Percentiles rank a stretch among this genome's conserved stretches.
phyloP scores from a whole-genome alignment of 1,284 basidiomycete species.

The Rhodofomes roseus region DNA sequence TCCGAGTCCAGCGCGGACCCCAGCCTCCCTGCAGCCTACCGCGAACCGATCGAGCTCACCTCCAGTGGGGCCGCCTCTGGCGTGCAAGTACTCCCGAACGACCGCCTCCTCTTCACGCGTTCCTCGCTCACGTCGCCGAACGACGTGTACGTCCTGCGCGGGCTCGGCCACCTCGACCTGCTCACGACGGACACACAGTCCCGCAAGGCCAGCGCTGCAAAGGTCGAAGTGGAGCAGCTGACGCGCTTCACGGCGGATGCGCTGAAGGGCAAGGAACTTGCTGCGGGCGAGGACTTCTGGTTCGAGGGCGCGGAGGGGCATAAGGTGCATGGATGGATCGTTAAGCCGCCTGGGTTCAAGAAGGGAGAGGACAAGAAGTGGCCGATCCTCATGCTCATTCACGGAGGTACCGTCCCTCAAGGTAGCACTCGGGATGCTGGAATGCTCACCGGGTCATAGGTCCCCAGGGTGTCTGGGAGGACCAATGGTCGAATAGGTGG shows the following conservation, averaged over 20 bases:
- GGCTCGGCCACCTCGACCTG: constrained; percentile 31
- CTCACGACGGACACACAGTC: background rate
- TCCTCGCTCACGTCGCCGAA: constrained; percentile 73
- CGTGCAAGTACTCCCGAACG: constrained; percentile 55
- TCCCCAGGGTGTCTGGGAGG: constrained; percentile 79
- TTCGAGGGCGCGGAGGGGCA: constrained; percentile 76
- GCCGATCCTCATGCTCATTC: constrained; percentile 72
- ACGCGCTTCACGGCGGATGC: constrained; percentile 57
- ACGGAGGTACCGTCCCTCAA: constrained; percentile 48
- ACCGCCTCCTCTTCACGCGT: constrained; percentile 61
- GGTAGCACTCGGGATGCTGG: background rate
- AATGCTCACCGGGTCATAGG: constrained; percentile 32
- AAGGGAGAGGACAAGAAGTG: constrained; percentile 67
- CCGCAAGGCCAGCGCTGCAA: constrained; percentile 13
- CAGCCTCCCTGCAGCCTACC: constrained; percentile 42
- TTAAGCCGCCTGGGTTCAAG: constrained; percentile 77
- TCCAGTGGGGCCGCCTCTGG: constrained; percentile 51
- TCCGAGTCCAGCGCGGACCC: constrained; percentile 46
- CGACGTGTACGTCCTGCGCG: constrained; percentile 61
- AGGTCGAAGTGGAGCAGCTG: constrained; percentile 44
- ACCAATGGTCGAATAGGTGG: constrained; percentile 85
- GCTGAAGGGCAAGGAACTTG: constrained; percentile 56
- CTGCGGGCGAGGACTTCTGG: constrained; percentile 75
- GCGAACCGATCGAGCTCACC: constrained; percentile 57
- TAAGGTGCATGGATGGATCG: constrained; percentile 77